Evolutionary conservation across 106 monocot species (phyloP).

Genomic region (Posidonia australis): DNA sequence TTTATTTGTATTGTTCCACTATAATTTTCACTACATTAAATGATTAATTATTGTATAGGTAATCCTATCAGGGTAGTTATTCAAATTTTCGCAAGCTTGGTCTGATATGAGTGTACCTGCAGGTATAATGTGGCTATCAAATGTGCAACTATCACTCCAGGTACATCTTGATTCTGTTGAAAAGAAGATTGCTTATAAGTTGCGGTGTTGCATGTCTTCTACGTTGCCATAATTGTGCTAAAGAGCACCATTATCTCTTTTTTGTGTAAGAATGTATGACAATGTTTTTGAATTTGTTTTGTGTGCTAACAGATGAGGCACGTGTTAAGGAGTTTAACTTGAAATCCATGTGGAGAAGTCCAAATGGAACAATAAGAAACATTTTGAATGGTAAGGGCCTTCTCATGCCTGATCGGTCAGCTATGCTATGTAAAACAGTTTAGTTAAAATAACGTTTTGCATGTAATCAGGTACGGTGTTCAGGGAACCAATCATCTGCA

Average conservation of each 20-base stretch:
- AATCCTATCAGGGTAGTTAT: not conserved
- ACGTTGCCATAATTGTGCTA: not conserved
- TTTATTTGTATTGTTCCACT: too few species aligned
- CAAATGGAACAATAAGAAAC: slow-evolving; percentile 93
- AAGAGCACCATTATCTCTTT: not conserved
- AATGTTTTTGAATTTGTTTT: not conserved
- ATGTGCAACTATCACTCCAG: slow-evolving; percentile 95
- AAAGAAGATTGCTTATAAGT: not conserved
- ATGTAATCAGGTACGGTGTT: slow-evolving; percentile 68
- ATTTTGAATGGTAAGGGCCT: slow-evolving; percentile 67
- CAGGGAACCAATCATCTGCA: slow-evolving; percentile 94
- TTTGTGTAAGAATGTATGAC: not conserved
- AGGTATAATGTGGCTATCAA: slow-evolving; percentile 93
- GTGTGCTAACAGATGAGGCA: slow-evolving; percentile 47
- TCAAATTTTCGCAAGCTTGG: not conserved
- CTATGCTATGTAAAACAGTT: not conserved
- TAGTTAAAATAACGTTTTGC: not conserved
- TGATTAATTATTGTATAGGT: too few species aligned
- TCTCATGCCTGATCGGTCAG: not conserved
- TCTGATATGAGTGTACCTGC: slow-evolving; percentile 10
- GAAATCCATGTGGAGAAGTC: slow-evolving; percentile 96
- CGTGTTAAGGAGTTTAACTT: slow-evolving; percentile 86
- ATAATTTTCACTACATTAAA: too few species aligned
- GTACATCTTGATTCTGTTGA: slow-evolving; percentile 19
- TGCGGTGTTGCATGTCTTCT: not conserved